Evolutionary conservation across 805 yeast genomes (phyloP).

Genomic region (Zygoascus flipseniorum): DNA sequence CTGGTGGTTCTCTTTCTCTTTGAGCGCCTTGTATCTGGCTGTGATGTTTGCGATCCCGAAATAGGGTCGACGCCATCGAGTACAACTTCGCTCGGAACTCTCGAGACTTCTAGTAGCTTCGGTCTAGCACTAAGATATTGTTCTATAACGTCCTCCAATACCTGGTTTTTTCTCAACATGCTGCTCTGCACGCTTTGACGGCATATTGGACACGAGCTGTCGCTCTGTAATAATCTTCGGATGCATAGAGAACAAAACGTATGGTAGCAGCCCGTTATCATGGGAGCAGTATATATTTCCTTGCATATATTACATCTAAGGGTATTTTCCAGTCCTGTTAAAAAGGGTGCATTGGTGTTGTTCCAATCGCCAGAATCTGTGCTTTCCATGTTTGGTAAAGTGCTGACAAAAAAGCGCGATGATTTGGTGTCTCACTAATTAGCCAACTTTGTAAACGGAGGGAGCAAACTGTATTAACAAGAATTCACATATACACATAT

Average conservation of each 20-base stretch:
- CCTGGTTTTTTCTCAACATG: conserved; percentile 52
- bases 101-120: background rate
- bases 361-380: conserved; percentile 72
- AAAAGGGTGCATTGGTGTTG: conserved; percentile 42
- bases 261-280: conserved; percentile 77
- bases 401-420: background rate
- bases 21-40: background rate
- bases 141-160: conserved; percentile 62
- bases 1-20: background rate
- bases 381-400: conserved; percentile 17
- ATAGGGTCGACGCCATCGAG: background rate
- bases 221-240: conserved; percentile 53
- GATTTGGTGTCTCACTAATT: background rate
- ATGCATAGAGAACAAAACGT: conserved; percentile 86
- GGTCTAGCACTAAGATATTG: conserved; percentile 14
- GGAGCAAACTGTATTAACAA: no score
- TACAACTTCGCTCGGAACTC: background rate
- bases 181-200: conserved; percentile 62
- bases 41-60: background rate
- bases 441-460: no score
- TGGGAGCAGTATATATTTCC: conserved; percentile 72
- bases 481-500: background rate
- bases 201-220: conserved; percentile 71
- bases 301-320: conserved; percentile 84
- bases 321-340: conserved; percentile 57